Percentiles rank a stretch among this genome's conserved stretches.
Conservation (phyloP, 2,329 filamentous ascomycete species). For the Fusarium humuli region DNA sequence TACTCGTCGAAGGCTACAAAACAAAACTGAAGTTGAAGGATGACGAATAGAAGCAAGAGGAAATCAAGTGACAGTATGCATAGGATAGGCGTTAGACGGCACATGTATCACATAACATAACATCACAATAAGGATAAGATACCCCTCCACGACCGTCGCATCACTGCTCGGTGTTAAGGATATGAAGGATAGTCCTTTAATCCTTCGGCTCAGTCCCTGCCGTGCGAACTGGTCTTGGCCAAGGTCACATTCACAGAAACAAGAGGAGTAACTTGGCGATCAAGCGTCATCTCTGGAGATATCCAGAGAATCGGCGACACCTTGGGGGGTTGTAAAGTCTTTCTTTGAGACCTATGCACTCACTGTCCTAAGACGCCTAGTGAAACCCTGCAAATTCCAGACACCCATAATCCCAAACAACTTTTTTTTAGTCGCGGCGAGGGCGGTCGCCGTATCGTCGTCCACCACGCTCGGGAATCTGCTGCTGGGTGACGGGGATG, state of each 20-base stretch:
- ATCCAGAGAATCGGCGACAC: slow-evolving; percentile 87
- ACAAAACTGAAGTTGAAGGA: slow-evolving; percentile 48
- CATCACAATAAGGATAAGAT: slow-evolving; percentile 27
- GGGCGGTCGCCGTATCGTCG: slow-evolving; percentile 79
- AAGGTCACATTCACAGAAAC: slow-evolving; percentile 48
- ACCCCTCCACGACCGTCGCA: slow-evolving; percentile 22
- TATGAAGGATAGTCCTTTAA: slow-evolving; percentile 3
- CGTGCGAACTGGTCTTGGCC: slow-evolving; percentile 37
- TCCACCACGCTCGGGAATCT: slow-evolving; percentile 81
- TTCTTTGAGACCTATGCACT: slow-evolving; percentile 69
- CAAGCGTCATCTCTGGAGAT: slow-evolving; percentile 81
- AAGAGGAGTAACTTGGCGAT: slow-evolving; percentile 75
- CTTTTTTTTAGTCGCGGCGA: slow-evolving; percentile 53
- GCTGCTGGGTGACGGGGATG: slow-evolving; percentile 87
- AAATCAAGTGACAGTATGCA: not conserved
- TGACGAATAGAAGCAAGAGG: slow-evolving; percentile 9
- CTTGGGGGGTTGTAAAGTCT: slow-evolving; percentile 73
- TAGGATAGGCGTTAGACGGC: slow-evolving; percentile 32
- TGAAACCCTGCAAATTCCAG: slow-evolving; percentile 58
- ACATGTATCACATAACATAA: slow-evolving; percentile 19
- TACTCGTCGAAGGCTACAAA: slow-evolving; percentile 65
- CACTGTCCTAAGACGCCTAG: slow-evolving; percentile 70
- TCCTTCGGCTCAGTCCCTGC: slow-evolving; percentile 18
- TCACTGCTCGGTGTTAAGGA: not conserved
- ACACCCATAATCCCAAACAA: slow-evolving; percentile 54